Evolutionary conservation across 2,329 filamentous ascomycete genomes (phyloP).

Genomic region (Geosmithia putterillii): DNA sequence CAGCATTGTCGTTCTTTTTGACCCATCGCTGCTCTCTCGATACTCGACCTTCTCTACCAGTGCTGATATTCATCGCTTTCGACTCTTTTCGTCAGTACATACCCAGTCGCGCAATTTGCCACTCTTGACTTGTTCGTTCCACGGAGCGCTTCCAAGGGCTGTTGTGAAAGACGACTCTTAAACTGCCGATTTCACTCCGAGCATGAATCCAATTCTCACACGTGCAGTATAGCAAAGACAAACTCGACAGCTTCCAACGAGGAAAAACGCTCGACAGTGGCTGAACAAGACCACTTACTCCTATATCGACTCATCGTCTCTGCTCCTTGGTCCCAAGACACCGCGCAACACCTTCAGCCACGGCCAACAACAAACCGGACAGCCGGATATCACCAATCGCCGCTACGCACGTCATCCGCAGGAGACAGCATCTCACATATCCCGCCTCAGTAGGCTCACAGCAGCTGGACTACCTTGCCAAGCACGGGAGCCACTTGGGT

Average conservation of each 20-base stretch:
- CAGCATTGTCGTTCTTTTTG: neutral
- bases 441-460: neutral
- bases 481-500: neutral
- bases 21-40: no score
- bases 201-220: no score
- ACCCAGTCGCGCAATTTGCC: no score
- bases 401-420: neutral
- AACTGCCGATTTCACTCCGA: no score
- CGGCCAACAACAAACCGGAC: neutral
- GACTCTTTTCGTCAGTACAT: no score
- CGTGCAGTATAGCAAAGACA: no score
- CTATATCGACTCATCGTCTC: neutral
- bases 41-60: no score
- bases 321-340: neutral
- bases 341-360: neutral
- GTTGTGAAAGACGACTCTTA: no score
- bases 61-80: no score
- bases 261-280: neutral
- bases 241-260: no score
- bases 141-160: no score
- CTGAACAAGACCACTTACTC: neutral
- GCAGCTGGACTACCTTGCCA: neutral
- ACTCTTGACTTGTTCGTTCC: no score
- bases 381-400: neutral
- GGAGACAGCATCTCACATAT: neutral